These are phyloP conservation scores for Volutella citrinella DNA, from an alignment of 2,329 filamentous ascomycete species.

Conservation along the genomic window DNA sequence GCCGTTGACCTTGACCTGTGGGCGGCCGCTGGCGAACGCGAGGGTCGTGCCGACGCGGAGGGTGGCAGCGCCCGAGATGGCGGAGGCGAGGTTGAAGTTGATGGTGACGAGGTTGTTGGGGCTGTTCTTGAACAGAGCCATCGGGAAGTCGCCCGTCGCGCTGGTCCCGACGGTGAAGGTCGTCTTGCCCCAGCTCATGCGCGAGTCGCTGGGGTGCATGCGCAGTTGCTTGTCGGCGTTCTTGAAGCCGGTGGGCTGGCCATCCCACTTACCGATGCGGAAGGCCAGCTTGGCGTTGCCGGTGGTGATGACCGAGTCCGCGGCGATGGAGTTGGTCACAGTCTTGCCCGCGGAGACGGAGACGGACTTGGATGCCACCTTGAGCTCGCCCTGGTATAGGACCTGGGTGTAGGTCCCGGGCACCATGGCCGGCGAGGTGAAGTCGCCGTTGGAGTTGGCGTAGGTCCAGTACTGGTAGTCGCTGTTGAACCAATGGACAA, in stretches of 20 bases:
- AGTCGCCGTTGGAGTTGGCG: slow-evolving; percentile 51
- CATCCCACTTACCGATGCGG: slow-evolving; percentile 65
- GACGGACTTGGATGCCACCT: slow-evolving; percentile 48
- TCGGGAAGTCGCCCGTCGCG: slow-evolving; percentile 53
- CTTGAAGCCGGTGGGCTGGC: slow-evolving; percentile 60
- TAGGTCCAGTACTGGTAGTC: slow-evolving; percentile 65
- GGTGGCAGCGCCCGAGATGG: slow-evolving; percentile 49
- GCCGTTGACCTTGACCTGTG: slow-evolving; percentile 54
- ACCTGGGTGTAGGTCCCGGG: slow-evolving; percentile 68
- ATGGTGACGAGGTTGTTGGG: slow-evolving; percentile 62
- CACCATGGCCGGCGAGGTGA: slow-evolving; percentile 64
- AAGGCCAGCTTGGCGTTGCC: slow-evolving; percentile 53
- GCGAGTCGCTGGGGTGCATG: slow-evolving; percentile 65
- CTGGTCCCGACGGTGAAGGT: slow-evolving; percentile 62
- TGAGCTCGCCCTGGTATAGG: slow-evolving; percentile 58
- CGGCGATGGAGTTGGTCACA: slow-evolving; percentile 49
- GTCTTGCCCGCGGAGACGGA: slow-evolving; percentile 48
- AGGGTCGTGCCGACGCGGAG: slow-evolving; percentile 65
- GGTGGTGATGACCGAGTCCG: slow-evolving; percentile 40
- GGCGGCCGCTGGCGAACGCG: slow-evolving; percentile 57
- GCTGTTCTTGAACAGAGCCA: slow-evolving; percentile 61
- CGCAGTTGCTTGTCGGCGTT: slow-evolving; percentile 65
- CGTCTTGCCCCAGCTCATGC: slow-evolving; percentile 61
- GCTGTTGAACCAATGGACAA: slow-evolving; percentile 65
- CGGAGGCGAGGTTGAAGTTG: slow-evolving; percentile 52